Conservation (phyloP, 2,329 filamentous ascomycete genomes). For the Diaporthe caulivora region DNA sequence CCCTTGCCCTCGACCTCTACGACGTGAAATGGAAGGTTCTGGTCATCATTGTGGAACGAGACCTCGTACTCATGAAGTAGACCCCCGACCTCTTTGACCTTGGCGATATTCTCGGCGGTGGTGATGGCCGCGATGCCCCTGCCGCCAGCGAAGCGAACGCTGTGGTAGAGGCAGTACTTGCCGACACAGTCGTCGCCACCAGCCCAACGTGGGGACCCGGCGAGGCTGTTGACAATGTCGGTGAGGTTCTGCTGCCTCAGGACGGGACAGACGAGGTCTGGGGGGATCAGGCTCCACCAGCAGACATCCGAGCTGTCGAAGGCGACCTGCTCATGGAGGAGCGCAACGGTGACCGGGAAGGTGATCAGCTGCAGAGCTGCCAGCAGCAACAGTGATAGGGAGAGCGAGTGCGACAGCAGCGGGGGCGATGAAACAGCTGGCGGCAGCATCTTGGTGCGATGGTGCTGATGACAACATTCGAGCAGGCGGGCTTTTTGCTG, state of each 20-base stretch:
- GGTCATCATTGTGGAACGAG: conserved; percentile 46
- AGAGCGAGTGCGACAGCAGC: neutral
- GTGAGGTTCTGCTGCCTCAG: conserved; percentile 54
- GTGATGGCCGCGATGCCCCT: conserved; percentile 43
- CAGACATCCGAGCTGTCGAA: conserved; percentile 38
- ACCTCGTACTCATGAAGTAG: conserved; percentile 38
- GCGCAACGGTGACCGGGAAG: conserved; percentile 2
- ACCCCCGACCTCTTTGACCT: conserved; percentile 24
- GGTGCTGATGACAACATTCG: neutral
- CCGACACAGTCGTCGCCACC: conserved; percentile 41
- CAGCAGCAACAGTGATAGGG: conserved; percentile 3
- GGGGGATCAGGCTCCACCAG: conserved; percentile 37
- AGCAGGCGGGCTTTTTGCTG: neutral
- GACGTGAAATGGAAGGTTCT: conserved; percentile 46
- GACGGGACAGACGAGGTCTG: conserved; percentile 36
- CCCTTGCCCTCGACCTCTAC: conserved; percentile 51
- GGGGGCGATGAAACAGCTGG: neutral
- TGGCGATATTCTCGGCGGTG: conserved; percentile 34
- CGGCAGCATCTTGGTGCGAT: conserved; percentile 16
- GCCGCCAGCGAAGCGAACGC: conserved; percentile 38
- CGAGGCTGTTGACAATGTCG: conserved; percentile 51
- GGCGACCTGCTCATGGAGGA: conserved; percentile 36
- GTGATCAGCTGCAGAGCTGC: conserved; percentile 6
- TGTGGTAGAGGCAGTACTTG: conserved; percentile 42
- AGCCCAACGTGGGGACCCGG: conserved; percentile 46